Conservation (phyloP, 2,329 filamentous ascomycete genomes). For the Lachnellula cervina region DNA sequence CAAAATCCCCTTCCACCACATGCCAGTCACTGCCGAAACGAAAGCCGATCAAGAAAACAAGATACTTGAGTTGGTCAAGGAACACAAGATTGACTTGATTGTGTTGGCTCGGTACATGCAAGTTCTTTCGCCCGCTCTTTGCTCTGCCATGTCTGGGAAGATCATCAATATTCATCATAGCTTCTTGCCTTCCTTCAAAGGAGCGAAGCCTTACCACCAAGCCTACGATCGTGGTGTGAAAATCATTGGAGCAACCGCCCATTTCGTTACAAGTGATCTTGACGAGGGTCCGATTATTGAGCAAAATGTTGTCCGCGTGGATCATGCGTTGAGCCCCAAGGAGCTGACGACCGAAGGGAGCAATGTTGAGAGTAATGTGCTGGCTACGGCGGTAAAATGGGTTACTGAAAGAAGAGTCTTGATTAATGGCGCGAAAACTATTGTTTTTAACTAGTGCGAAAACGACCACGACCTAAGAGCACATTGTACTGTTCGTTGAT, state of each 20-base stretch:
- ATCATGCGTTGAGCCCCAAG: constrained; percentile 71
- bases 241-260: constrained; percentile 81
- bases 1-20: constrained; percentile 73
- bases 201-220: constrained; percentile 83
- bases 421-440: constrained; percentile 73
- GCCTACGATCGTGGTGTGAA: constrained; percentile 82
- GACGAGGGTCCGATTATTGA: constrained; percentile 88
- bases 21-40: constrained; percentile 74
- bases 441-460: constrained; percentile 54
- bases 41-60: constrained; percentile 68
- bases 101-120: constrained; percentile 87
- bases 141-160: constrained; percentile 72
- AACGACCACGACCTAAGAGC: not conserved
- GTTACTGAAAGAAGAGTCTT: constrained; percentile 74
- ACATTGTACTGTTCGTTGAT: too few relatives aligned
- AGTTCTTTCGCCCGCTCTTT: constrained; percentile 70
- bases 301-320: constrained; percentile 72
- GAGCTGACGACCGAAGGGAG: constrained; percentile 74
- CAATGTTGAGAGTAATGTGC: constrained; percentile 78
- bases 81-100: constrained; percentile 70
- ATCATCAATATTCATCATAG: constrained; percentile 93
- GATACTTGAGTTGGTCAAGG: constrained; percentile 64
- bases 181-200: constrained; percentile 84
- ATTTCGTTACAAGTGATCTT: constrained; percentile 80
- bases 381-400: constrained; percentile 79